Evolutionary conservation across 495 filamentous ascomycete species (phyloP), one percentile per base, ranked within the genome.

Genomic region (Neurospora sp.): DNA sequence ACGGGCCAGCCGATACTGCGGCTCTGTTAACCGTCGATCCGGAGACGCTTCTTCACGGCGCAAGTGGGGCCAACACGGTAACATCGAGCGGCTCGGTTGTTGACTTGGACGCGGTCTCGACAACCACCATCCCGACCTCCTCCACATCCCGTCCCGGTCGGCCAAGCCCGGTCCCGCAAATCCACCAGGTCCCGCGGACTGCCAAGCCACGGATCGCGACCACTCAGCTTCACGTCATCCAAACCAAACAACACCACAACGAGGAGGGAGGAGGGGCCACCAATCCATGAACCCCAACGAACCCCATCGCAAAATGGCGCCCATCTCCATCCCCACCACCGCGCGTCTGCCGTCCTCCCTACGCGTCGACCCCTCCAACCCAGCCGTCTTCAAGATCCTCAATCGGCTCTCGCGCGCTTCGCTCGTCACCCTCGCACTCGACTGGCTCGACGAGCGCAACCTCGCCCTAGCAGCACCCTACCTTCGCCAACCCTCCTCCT

Each of bases 391-490:
- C 73, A 91, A 91, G 76, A 82, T 86, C n/a, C 81, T 97, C 14
- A 83, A 81, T 68, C 90, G 89, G 40, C 87, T 96, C 40, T 89
- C 92, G 1, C 89, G 93, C 40, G 82, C 88, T 42, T 89, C 92
- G 0, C 85, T 96, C 9, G 79, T 94, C 16, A 85, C 89, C 3
- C 84, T 97, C 16, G 90, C 86, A 6, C 85, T 92, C 27, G 82
- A 88, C 81, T 97, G 93, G 93, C 87, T 96, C 0, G 86, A 90
- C 40, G 86, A 91, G 35, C 81, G 83, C 70, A 89, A 91, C 69
- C 81, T 87, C 27, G 77, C 85, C 5, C 81, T 86, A n/a, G 90
- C 88, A 38, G 75, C 78, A 0, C 89, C 90, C 0, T 86, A 86
- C 72, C 81, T 91, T 0, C 78, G 77, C 39, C 73, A 72, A 18